These are phyloP conservation scores for Dictyostelium purpureum DNA, from an alignment of 78 protist species.

Conservation along the genomic window DNA sequence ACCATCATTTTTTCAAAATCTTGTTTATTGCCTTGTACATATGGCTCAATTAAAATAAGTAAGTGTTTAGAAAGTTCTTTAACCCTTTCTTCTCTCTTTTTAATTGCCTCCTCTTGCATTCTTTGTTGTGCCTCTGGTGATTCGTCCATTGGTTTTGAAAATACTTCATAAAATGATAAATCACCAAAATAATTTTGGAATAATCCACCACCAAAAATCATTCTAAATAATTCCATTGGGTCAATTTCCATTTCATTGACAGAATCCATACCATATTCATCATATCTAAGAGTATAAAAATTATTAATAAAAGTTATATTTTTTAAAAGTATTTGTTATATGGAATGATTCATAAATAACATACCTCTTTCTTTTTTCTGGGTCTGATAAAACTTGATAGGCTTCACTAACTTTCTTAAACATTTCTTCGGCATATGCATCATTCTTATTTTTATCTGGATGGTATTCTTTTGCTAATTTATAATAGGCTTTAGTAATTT, in stretches of 20 bases:
- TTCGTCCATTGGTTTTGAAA: background rate
- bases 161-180: constrained; percentile 53
- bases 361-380: constrained; percentile 43
- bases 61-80: constrained; percentile 13
- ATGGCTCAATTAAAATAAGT: constrained; percentile 41
- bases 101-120: background rate
- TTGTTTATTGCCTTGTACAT: constrained; percentile 30
- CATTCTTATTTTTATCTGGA: constrained; percentile 69
- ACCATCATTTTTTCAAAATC: constrained; percentile 15
- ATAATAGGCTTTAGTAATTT: constrained; percentile 64
- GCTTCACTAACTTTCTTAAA: constrained; percentile 75
- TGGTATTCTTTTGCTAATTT: constrained; percentile 72
- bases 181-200: constrained; percentile 73
- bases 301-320: background rate
- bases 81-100: constrained; percentile 12
- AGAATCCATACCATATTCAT: constrained; percentile 64
- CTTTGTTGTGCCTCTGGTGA: background rate
- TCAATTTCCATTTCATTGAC: constrained; percentile 31
- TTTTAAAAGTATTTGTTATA: background rate
- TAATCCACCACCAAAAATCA: constrained; percentile 68
- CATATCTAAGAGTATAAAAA: background rate
- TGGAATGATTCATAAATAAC: background rate
- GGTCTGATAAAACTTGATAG: constrained; percentile 52
- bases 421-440: constrained; percentile 76
- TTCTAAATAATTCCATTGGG: constrained; percentile 55